phyloP scores from a whole-genome alignment of 331 rosid species.

The Quercus lobata region DNA sequence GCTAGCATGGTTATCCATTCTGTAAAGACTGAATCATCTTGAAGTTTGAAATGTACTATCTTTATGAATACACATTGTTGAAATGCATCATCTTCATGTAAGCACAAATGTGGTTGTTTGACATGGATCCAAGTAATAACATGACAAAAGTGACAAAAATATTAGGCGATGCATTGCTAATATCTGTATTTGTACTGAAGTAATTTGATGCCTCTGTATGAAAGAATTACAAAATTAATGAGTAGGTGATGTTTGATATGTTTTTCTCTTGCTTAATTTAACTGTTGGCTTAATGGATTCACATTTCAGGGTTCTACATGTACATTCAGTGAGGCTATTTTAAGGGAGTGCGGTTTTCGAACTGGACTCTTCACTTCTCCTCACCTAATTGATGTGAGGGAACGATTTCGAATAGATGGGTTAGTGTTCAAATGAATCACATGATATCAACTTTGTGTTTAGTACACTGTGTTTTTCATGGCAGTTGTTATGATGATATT shows the following conservation, averaged over 20 bases:
- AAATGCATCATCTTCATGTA: conserved; percentile 6
- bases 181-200: conserved; percentile 14
- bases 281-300: conserved; percentile 12
- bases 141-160: conserved; percentile 4
- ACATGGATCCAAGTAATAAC: conserved; percentile 3
- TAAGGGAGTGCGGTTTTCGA: conserved; percentile 65
- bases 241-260: background rate
- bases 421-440: conserved; percentile 30
- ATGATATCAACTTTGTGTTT: background rate
- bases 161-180: background rate
- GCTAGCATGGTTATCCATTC: background rate
- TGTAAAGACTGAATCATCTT: conserved; percentile 3
- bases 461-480: background rate
- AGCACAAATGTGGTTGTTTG: background rate
- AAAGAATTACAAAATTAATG: background rate
- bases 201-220: background rate
- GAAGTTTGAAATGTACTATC: conserved; percentile 9
- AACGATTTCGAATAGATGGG: conserved; percentile 70
- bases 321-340: conserved; percentile 60
- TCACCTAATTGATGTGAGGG: conserved; percentile 67
- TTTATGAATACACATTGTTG: conserved; percentile 1
- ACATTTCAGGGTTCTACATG: conserved; percentile 69
- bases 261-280: background rate
- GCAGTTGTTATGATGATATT: background rate
- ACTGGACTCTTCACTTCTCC: conserved; percentile 83